Conservation (phyloP, 768 basidiomycete genomes). For the Hericium coralloides region DNA sequence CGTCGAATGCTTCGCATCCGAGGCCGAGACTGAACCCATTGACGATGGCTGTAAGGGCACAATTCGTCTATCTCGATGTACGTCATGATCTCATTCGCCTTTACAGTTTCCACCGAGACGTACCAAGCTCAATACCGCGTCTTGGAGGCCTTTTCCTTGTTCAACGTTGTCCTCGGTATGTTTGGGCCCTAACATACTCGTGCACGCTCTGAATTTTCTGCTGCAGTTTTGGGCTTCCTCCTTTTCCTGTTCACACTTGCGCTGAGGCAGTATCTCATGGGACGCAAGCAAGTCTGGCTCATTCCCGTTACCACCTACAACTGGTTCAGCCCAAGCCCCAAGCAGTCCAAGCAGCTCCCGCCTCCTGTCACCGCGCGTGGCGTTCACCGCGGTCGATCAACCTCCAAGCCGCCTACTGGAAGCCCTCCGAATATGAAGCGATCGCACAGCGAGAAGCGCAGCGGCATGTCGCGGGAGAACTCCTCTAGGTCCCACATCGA, state of each 20-base stretch:
- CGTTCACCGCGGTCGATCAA: conserved; percentile 10
- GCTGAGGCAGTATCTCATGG: conserved; percentile 33
- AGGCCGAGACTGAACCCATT: conserved; percentile 40
- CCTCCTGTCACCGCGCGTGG: conserved; percentile 29
- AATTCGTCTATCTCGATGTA: background rate
- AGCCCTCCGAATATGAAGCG: conserved; percentile 3
- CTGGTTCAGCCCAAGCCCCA: conserved; percentile 44
- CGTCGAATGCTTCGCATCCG: conserved; percentile 71
- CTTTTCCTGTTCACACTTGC: conserved; percentile 36
- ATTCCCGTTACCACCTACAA: conserved; percentile 61
- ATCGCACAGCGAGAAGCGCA: conserved; percentile 7
- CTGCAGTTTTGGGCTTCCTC: conserved; percentile 40
- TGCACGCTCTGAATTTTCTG: conserved; percentile 6
- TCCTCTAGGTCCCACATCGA: conserved; percentile 6
- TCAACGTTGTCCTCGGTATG: conserved; percentile 67
- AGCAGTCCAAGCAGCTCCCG: conserved; percentile 30
- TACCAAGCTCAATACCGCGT: conserved; percentile 88
- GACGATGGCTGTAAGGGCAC: conserved; percentile 54
- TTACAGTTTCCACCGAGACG: conserved; percentile 70
- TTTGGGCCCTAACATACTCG: conserved; percentile 1
- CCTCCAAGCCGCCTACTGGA: background rate
- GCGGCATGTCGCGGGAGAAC: background rate
- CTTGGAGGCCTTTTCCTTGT: conserved; percentile 68
- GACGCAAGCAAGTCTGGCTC: conserved; percentile 52
- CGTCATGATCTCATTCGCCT: background rate